Conservation (phyloP, 106 monocot species). For the Dendrobium nobile region DNA sequence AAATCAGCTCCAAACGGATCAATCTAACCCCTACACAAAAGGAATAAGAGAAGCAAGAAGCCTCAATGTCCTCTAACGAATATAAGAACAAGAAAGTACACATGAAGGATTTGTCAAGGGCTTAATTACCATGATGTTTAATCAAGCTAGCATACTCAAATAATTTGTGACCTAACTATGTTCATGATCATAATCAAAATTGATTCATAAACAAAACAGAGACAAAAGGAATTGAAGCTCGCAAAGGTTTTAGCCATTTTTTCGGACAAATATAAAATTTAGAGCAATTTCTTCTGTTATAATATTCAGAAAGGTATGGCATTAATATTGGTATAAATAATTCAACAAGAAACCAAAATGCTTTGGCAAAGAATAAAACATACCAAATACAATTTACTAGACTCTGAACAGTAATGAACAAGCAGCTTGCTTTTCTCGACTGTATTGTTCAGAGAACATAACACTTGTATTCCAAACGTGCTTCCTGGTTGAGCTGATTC, state of each 20-base stretch:
- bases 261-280: background rate
- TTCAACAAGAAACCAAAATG: background rate
- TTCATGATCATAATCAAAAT: background rate
- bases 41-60: background rate
- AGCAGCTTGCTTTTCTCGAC: constrained; percentile 64
- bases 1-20: too few species aligned
- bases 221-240: background rate
- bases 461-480: constrained; percentile 60
- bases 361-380: background rate
- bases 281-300: background rate
- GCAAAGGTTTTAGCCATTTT: background rate
- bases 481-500: constrained; percentile 81
- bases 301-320: background rate
- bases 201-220: background rate
- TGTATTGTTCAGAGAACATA: constrained; percentile 58
- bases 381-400: constrained; percentile 94
- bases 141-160: background rate
- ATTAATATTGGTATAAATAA: background rate
- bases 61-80: background rate
- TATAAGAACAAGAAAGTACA: background rate
- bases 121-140: background rate
- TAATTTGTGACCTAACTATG: background rate
- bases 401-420: constrained; percentile 59
- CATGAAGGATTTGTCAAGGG: background rate
- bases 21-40: too few species aligned